A percentile compares a stretch with the other conserved stretches of the same genome.
Evolutionary conservation across 1,284 basidiomycete species (phyloP).

Genomic region (Moniliella sp.): DNA sequence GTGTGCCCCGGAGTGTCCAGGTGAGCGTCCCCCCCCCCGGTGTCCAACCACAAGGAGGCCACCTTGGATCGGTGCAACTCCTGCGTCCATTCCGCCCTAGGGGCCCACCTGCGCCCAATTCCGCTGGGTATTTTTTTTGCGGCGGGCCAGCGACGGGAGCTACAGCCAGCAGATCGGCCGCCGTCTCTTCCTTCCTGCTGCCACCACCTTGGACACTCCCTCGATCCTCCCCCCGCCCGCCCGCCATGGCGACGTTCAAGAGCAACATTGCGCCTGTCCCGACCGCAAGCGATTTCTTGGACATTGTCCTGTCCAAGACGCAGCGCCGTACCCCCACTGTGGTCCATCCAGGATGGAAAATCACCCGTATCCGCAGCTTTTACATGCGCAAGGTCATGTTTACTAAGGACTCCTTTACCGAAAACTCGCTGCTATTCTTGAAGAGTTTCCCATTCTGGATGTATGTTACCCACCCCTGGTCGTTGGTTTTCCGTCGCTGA

Average conservation of each 20-base stretch:
- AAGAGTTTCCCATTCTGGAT: conserved; percentile 89
- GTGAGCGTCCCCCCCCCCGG: too few species aligned
- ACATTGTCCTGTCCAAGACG: conserved; percentile 79
- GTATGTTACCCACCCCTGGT: conserved; percentile 37
- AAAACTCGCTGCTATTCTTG: conserved; percentile 82
- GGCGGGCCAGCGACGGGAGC: too few species aligned
- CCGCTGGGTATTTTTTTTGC: too few species aligned
- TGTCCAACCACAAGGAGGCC: too few species aligned
- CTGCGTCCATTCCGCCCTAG: too few species aligned
- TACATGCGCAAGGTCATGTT: conserved; percentile 99
- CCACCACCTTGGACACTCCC: too few species aligned
- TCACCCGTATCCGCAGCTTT: conserved; percentile 66
- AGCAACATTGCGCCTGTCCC: conserved; percentile 71
- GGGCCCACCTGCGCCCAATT: too few species aligned
- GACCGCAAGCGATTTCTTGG: conserved; percentile 77
- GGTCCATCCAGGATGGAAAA: conserved; percentile 64
- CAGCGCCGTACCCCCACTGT: conserved; percentile 92
- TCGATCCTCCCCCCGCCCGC: not conserved
- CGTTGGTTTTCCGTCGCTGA: not conserved
- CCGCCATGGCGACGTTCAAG: conserved; percentile 24
- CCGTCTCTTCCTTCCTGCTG: too few species aligned
- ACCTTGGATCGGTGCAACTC: too few species aligned
- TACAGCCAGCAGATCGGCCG: too few species aligned
- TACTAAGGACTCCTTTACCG: conserved; percentile 88
- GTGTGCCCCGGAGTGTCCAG: too few species aligned